Evolutionary conservation across 2,329 filamentous ascomycete genomes (phyloP).

Genomic region (Exophiala bonariae): DNA sequence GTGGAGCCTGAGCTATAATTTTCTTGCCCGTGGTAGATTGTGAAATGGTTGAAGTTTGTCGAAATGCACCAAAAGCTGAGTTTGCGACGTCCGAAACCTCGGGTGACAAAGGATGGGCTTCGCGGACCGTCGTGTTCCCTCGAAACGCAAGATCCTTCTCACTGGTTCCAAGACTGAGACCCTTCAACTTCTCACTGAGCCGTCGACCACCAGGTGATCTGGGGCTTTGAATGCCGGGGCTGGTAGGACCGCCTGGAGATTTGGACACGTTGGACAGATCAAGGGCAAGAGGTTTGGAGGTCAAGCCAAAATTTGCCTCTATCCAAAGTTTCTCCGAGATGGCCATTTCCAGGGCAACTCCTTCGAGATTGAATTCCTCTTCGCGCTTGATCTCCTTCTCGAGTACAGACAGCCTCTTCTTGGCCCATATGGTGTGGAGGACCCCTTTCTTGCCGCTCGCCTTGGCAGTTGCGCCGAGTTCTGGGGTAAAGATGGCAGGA

Average conservation of each 20-base stretch:
- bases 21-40: conserved; percentile 25
- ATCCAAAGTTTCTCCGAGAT: conserved; percentile 84
- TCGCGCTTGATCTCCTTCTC: conserved; percentile 76
- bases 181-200: conserved; percentile 75
- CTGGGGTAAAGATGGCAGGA: conserved; percentile 81
- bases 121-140: conserved; percentile 28
- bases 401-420: conserved; percentile 73
- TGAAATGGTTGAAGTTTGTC: conserved; percentile 37
- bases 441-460: conserved; percentile 75
- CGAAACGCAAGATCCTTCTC: conserved; percentile 58
- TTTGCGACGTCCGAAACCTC: conserved; percentile 64
- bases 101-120: conserved; percentile 57
- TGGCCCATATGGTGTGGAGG: conserved; percentile 87
- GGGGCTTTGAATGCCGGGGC: conserved; percentile 59
- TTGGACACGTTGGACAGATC: conserved; percentile 29
- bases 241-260: conserved; percentile 46
- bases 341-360: conserved; percentile 81
- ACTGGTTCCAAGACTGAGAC: conserved; percentile 74
- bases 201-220: conserved; percentile 60
- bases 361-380: conserved; percentile 72
- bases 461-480: conserved; percentile 66
- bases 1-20: conserved; percentile 40
- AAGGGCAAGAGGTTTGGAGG: conserved; percentile 34
- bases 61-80: conserved; percentile 62
- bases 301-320: conserved; percentile 73